These are phyloP conservation scores for Clavispora vitiphila DNA, from an alignment of 805 yeast species.

Conservation along the genomic window DNA sequence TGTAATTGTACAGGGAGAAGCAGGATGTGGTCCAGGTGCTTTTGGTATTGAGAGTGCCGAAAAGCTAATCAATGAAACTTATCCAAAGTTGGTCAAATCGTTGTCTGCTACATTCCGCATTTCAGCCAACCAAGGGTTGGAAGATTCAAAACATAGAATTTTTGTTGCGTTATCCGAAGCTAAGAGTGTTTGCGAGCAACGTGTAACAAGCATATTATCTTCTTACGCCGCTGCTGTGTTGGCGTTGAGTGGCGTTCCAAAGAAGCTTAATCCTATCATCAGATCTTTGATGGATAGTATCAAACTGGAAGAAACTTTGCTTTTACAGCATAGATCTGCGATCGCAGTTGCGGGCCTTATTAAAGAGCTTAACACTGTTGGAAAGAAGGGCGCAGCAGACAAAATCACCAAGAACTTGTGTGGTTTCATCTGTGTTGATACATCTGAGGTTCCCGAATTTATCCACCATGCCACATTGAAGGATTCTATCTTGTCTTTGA, in stretches of 20 bases:
- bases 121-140: slow-evolving; percentile 64
- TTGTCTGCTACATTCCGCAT: slow-evolving; percentile 69
- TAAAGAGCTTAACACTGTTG: slow-evolving; percentile 47
- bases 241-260: slow-evolving; percentile 64
- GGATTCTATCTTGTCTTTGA: slow-evolving; percentile 63
- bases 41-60: slow-evolving; percentile 78
- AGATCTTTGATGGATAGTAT: slow-evolving; percentile 89
- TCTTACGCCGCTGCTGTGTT: slow-evolving; percentile 73
- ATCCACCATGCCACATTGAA: slow-evolving; percentile 52
- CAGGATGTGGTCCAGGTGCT: slow-evolving; percentile 91
- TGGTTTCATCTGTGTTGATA: slow-evolving; percentile 91
- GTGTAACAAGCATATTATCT: slow-evolving; percentile 62
- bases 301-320: slow-evolving; percentile 62
- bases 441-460: slow-evolving; percentile 93
- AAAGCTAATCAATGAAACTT: slow-evolving; percentile 57
- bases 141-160: slow-evolving; percentile 72
- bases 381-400: slow-evolving; percentile 73
- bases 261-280: slow-evolving; percentile 82
- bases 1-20: slow-evolving; percentile 88
- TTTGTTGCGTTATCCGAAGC: slow-evolving; percentile 66
- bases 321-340: slow-evolving; percentile 71
- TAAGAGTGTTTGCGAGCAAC: slow-evolving; percentile 40
- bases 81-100: slow-evolving; percentile 55
- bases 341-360: slow-evolving; percentile 62
- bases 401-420: slow-evolving; percentile 87